Base-by-base conservation (phyloP, 169 alveolate genomes). In the Cryptosporidium ubiquitum region DNA sequence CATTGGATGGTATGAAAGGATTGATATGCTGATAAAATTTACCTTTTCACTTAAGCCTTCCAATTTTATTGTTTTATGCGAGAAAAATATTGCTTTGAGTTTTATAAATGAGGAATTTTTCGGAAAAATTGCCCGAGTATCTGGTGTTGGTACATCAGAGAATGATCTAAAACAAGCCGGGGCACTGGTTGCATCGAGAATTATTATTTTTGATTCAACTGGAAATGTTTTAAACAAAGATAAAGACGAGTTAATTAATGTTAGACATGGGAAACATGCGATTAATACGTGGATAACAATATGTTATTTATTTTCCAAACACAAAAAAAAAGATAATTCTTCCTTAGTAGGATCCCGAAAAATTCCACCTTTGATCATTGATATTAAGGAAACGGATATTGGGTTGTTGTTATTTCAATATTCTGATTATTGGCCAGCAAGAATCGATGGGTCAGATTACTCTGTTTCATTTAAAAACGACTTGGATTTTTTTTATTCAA, bases 101-200 rank as follows among this genome's bases (percentile, higher is more conserved):
- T 39, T 18, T 26, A 23, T 18, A 23, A 42, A 42, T 20, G 84
- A 69, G 0, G 84, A 69, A 1, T 69, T 42, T 42, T 31, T 42
- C 14, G 84, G 84, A 6, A 69, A 26, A 26, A 69, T 69, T 42
- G 84, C 84, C 31, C 84, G 40, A 26, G 12, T 69, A 42, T n/a
- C 20, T 23, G 84, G 84, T 42, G 26, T 42, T 47, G 84, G 84
- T 0, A 69, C 84, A 42, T n/a, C 37, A 23, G 84, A 37, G 26
- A 12, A 69, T 69, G 84, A 69, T n/a, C 66, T 31, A 44, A 69
- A 23, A 69, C 58, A 44, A 44, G 84, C 84, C 1, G 84, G 84
- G 12, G 40, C 16, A 18, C 23, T 69, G 26, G 5, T 42, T 12
- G 84, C 84, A 37, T 69, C 84, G 2, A 69, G 84, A 39, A 47